A percentile compares a stretch with the other conserved stretches of the same genome.
phyloP scores from a whole-genome alignment of 352 stramenopile species.

The Bremia lactucae region DNA sequence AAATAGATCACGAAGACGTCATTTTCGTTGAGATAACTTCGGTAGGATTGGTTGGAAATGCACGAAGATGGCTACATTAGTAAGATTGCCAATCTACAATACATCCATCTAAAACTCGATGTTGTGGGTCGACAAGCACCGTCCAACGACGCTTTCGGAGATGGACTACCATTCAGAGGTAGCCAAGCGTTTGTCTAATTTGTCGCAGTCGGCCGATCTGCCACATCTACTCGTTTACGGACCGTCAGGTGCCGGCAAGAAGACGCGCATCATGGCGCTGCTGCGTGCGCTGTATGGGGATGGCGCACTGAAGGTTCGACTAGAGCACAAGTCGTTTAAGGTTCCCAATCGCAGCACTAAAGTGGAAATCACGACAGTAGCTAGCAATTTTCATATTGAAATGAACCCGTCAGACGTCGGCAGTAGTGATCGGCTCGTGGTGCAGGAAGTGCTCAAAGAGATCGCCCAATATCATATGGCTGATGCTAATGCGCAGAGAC shows the following conservation, averaged over 20 bases:
- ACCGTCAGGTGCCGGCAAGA: conserved; percentile 95
- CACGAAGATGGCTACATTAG: too few species aligned
- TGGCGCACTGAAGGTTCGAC: conserved; percentile 85
- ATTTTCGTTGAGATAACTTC: too few species aligned
- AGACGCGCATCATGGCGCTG: conserved; percentile 95
- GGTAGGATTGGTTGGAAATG: too few species aligned
- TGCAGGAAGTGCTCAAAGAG: conserved; percentile 99
- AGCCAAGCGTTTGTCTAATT: conserved; percentile 80
- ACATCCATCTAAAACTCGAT: conserved; percentile 29
- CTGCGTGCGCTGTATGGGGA: conserved; percentile 92
- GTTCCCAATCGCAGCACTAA: conserved; percentile 73
- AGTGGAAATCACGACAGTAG: conserved; percentile 97
- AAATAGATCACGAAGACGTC: too few species aligned
- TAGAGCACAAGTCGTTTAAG: conserved; percentile 92
- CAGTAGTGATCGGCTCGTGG: conserved; percentile 93
- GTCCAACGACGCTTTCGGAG: conserved; percentile 84
- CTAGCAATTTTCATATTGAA: conserved; percentile 98
- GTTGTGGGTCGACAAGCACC: conserved; percentile 99
- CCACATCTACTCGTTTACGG: conserved; percentile 98
- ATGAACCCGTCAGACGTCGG: conserved; percentile 97
- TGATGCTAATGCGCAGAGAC: conserved; percentile 58
- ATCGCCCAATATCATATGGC: conserved; percentile 90
- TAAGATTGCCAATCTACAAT: too few species aligned
- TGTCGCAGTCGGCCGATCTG: conserved; percentile 77
- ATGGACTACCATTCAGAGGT: conserved; percentile 92